Base-by-base conservation (phyloP, 768 basidiomycete species). In the Boletus vermiculosoides region DNA sequence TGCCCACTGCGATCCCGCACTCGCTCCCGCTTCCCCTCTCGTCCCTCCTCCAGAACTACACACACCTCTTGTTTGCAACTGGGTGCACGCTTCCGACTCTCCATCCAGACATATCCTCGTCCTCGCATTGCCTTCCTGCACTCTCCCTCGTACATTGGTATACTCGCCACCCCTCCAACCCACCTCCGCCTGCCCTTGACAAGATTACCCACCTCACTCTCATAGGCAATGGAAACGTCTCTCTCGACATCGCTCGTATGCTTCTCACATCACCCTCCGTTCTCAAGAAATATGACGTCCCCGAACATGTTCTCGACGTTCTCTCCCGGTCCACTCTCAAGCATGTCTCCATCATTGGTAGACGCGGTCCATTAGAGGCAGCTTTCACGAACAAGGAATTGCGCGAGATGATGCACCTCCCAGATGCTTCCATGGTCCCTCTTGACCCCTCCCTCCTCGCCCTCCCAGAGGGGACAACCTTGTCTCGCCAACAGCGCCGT, bases 101-200 rank as follows among this genome's bases (percentile, higher is more conserved):
- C 12, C 84, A 91, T 72, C 71, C 80, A 12, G 77, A 76, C 46
- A 72, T 85, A 7, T 78, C 79, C 45, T 82, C 63, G 18, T 78
- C 66, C 76, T 64, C 15, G 65, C 69, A 74, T 74, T 90, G 80
- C 62, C 70, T 87, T 3, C 84, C 93, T 1, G 94, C 94, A 0
- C 78, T 97, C 4, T 84, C 83, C 1, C 73, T 99, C 42, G 94
- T 99, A 1, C 90, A 94, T 62, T 98, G 94, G 95, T 98, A 99
- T 75, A 98, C 96, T 13, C 86, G 83, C 46, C 94, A 98, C 70
- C 95, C 95, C 2, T 85, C 85, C 10, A 75, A 77, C 11, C 78
- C 82, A 0, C 68, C 79, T 0, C 78, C 88, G 0, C 86, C 88
- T 1, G 77, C 85, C 0, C 79, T 94, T 2, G 83, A 90, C 31